These are phyloP conservation scores for Botrytis squamosa DNA, from an alignment of 2,329 filamentous ascomycete genomes.

Conservation along the genomic window DNA sequence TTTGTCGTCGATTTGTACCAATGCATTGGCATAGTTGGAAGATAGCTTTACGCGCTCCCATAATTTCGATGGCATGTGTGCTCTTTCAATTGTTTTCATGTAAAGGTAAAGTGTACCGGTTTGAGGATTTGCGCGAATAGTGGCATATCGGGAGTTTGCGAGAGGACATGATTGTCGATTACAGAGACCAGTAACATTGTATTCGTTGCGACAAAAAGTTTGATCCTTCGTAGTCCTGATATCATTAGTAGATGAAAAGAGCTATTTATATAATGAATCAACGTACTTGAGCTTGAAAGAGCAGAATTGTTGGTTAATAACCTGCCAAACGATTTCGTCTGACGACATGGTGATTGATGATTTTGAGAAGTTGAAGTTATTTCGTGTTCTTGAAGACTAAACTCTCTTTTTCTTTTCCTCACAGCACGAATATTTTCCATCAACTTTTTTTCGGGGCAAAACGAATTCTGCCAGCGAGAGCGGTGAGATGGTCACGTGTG, in stretches of 20 bases:
- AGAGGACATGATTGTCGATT: constrained; percentile 87
- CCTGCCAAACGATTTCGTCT: constrained; percentile 96
- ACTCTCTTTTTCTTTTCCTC: constrained; percentile 4
- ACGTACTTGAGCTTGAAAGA: constrained; percentile 87
- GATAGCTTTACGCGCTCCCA: constrained; percentile 94
- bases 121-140: constrained; percentile 76
- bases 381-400: neutral
- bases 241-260: constrained; percentile 37
- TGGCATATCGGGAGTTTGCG: constrained; percentile 90
- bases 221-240: constrained; percentile 75
- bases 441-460: constrained; percentile 18
- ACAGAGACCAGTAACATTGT: constrained; percentile 82
- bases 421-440: constrained; percentile 17
- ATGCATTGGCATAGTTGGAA: constrained; percentile 84
- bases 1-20: constrained; percentile 81
- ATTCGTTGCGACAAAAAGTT: constrained; percentile 94
- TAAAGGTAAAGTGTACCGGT: constrained; percentile 88
- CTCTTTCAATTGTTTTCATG: constrained; percentile 91
- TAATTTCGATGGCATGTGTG: constrained; percentile 83
- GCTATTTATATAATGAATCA: neutral
- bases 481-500: constrained; percentile 1
- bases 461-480: neutral
- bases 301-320: constrained; percentile 95
- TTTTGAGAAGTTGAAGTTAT: neutral
- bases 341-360: constrained; percentile 63